Base-by-base conservation (phyloP, 495 filamentous ascomycete genomes). In the Aspergillus baeticus region DNA sequence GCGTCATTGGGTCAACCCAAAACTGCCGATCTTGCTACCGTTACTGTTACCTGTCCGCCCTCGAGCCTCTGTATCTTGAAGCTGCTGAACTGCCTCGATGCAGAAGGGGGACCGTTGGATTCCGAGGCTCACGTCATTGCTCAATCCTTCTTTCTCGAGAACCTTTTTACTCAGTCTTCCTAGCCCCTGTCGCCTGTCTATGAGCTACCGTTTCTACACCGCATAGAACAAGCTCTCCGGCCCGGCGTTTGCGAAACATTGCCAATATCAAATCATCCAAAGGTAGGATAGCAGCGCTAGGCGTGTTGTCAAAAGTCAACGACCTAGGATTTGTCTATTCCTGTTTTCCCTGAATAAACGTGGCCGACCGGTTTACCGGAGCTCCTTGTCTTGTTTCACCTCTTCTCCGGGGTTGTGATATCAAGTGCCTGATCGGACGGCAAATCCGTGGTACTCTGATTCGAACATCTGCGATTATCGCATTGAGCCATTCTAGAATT, bases 1-100 rank as follows among this genome's bases (percentile, higher is more conserved):
- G 20, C 43, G 37, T 43, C 35, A 57, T 50, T 57, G 45, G 54
- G 15, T n/a, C 20, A 20, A 35, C 29, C 37, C 20, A 5, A 22
- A n/a, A 50, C 45, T 20, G 18, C 18, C 23, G 43, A 21, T 35
- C 43, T 44, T 34, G 37, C 23, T 36, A 45, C 54, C 49, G 51
- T 50, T n/a, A 33, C 54, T 55, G 45, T 48, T 61, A 15, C 56
- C 55, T 33, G 47, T 51, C 39, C 42, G 36, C 23, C 17, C 29
- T 31, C 55, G 22, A 31, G 33, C 43, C 34, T 41, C 39, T 22
- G 11, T 38, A 45, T 31, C 48, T 41, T 31, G 15, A 34, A 38
- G 46, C 37, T 26, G 41, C 57, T 53, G 57, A 57, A 42, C 56
- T 58, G 23, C 21, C 41, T 52, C 15, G 33, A 56, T 61, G 58